Base-by-base conservation (phyloP, 2,329 filamentous ascomycete genomes). In the Calcarisporium arbuscula region DNA sequence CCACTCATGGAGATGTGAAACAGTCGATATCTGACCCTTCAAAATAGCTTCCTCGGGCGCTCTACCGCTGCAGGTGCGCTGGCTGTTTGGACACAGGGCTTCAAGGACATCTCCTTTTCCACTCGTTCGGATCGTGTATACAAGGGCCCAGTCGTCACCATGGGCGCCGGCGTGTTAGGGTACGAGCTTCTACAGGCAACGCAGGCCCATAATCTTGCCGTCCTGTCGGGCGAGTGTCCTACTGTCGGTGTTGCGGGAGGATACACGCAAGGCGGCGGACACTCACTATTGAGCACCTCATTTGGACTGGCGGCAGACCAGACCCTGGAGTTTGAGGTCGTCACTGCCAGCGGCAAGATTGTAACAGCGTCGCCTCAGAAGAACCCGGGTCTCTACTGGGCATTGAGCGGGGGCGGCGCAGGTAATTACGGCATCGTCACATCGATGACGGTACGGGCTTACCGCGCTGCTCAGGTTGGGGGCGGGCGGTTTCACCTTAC, bases 331-430 rank as follows among this genome's bases (percentile, higher is more conserved):
- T 68, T 57, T 38, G 62, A 73, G 35, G 68, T 75, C 1, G 60
- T 79, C 8, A 68, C 65, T 6, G 65, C 60, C 1, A 47, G 48
- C 16, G 72, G 74, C 1, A 35, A 58, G 15, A 44, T 65, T 16
- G 37, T 74, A 2, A 64, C 50, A 4, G 71, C 70, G 2, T 65
- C 58, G 11, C 60, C 52, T 5, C 46, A 51, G 2, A 41, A 64
- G 11, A 67, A 77, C 38, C 34, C 57, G 0, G 74, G 78, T 32
- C 57, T 80, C 5, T 78, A 72, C 54, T 81, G 73, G 74, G 75
- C 74, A 4, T 52, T 77, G 3, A 58, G 61, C 28, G 72, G 73
- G 5, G 72, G 73, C 3, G 73, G 75, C 2, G 69, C 65, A 5
- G 63, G 58, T 30, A 67, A 61, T 4, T 70, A 61, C 37, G 67